phyloP scores from a whole-genome alignment of 2,329 filamentous ascomycete genomes.

The Cadophora malorum region DNA sequence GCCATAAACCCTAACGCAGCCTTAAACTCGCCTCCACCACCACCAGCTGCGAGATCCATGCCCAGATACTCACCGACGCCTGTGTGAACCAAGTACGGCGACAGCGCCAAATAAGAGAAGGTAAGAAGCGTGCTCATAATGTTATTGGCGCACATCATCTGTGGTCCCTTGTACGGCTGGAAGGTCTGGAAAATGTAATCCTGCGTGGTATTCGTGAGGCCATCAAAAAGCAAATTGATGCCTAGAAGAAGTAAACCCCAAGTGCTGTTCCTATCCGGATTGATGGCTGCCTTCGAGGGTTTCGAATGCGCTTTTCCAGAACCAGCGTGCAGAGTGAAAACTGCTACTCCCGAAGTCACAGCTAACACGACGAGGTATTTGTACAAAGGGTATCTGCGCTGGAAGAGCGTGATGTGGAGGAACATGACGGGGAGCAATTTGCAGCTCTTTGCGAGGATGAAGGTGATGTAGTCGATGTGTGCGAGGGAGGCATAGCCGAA shows the following conservation, averaged over 20 bases:
- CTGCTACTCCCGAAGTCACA: slow-evolving; percentile 89
- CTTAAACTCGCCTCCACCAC: slow-evolving; percentile 72
- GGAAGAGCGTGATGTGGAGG: slow-evolving; percentile 90
- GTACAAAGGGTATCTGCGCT: slow-evolving; percentile 87
- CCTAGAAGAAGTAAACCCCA: slow-evolving; percentile 85
- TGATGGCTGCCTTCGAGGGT: slow-evolving; percentile 48
- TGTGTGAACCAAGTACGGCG: slow-evolving; percentile 79
- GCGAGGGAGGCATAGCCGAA: slow-evolving; percentile 93
- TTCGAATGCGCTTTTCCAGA: slow-evolving; percentile 64
- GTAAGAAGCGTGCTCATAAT: slow-evolving; percentile 84
- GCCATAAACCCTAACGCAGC: slow-evolving; percentile 83
- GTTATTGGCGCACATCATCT: slow-evolving; percentile 99
- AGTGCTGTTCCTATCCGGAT: slow-evolving; percentile 63
- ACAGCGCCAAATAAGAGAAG: slow-evolving; percentile 74
- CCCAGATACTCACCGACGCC: slow-evolving; percentile 69
- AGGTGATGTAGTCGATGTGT: slow-evolving; percentile 98
- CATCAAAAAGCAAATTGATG: slow-evolving; percentile 94
- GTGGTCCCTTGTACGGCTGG: slow-evolving; percentile 83
- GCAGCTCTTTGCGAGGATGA: slow-evolving; percentile 96
- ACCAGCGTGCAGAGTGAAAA: slow-evolving; percentile 88
- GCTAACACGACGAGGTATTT: slow-evolving; percentile 94
- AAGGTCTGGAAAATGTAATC: slow-evolving; percentile 89
- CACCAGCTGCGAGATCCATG: slow-evolving; percentile 64
- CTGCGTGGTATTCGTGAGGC: slow-evolving; percentile 94
- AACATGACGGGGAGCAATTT: slow-evolving; percentile 99